A percentile compares a stretch with the other conserved stretches of the same genome.
Conservation (phyloP, 805 yeast genomes). For the Saccharomycopsis schoenii region DNA sequence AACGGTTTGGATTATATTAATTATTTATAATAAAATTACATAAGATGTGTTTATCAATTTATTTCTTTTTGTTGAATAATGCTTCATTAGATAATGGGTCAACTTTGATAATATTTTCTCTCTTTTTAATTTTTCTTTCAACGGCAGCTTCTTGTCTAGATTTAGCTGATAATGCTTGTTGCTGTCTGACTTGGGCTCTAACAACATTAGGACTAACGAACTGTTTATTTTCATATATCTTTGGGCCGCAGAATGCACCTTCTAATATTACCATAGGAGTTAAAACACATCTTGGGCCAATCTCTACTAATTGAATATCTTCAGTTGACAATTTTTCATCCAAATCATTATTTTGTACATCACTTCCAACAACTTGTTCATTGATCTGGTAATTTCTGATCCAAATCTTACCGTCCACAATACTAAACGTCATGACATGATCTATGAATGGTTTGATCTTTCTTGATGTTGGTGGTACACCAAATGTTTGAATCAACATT, state of each 20-base stretch:
- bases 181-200: constrained; percentile 77
- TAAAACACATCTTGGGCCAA: constrained; percentile 93
- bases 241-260: constrained; percentile 97
- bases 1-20: too few relatives aligned
- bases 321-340: constrained; percentile 31
- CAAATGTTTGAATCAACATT: constrained; percentile 70
- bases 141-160: constrained; percentile 71
- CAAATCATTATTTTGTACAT: constrained; percentile 41
- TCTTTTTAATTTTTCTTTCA: constrained; percentile 62
- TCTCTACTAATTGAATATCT: constrained; percentile 76
- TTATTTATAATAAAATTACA: not conserved
- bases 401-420: constrained; percentile 93
- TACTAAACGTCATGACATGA: constrained; percentile 86
- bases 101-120: constrained; percentile 62
- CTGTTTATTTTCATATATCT: constrained; percentile 93
- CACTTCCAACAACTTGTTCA: constrained; percentile 42
- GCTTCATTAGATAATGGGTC: constrained; percentile 80
- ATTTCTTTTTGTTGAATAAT: constrained; percentile 41
- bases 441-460: constrained; percentile 91
- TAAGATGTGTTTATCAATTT: not conserved
- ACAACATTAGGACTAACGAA: constrained; percentile 93
- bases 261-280: constrained; percentile 86
- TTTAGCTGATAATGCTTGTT: constrained; percentile 71
- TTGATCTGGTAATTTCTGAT: constrained; percentile 87
- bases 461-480: constrained; percentile 92